Percentiles rank a stretch among this genome's conserved stretches.
These are phyloP conservation scores for Periconia digitata DNA, from an alignment of 2,329 filamentous ascomycete genomes.

Conservation along the genomic window DNA sequence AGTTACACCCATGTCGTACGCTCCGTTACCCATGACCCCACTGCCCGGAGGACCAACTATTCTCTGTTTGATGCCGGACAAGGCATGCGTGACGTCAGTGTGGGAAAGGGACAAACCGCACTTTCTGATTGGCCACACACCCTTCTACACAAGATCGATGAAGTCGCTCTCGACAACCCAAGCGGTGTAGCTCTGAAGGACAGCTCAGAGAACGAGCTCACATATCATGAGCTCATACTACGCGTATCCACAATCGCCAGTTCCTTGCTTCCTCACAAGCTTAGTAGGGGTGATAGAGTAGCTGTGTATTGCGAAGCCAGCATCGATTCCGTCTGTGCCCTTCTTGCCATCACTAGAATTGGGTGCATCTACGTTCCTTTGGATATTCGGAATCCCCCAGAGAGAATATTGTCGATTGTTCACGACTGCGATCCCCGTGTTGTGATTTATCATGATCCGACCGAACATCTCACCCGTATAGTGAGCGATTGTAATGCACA, in stretches of 20 bases:
- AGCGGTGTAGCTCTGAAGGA: not conserved
- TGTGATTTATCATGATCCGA: too few relatives aligned
- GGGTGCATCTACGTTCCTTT: conserved; percentile 44
- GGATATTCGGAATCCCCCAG: conserved; percentile 27
- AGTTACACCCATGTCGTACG: conserved; percentile 1
- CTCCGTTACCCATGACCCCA: not conserved
- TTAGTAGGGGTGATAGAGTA: conserved; percentile 21
- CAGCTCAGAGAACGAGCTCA: conserved; percentile 1
- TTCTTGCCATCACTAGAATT: conserved; percentile 46
- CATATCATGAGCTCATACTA: conserved; percentile 1
- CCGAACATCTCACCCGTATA: too few relatives aligned
- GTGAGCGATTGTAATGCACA: too few relatives aligned
- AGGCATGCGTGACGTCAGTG: not conserved
- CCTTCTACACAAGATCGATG: conserved; percentile 4
- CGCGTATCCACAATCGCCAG: not conserved
- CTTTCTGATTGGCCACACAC: not conserved
- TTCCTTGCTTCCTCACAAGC: not conserved
- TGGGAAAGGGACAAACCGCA: not conserved
- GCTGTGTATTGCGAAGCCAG: conserved; percentile 46
- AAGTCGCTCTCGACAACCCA: not conserved
- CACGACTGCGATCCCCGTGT: too few relatives aligned
- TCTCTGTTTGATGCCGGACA: conserved; percentile 1
- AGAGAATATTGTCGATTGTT: too few relatives aligned
- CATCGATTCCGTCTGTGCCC: conserved; percentile 38
- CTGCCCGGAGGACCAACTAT: not conserved